Evolutionary conservation across 2,329 filamentous ascomycete genomes (phyloP), one percentile per base, ranked within the genome.

Genomic region (Trichoderma semiorbis): DNA sequence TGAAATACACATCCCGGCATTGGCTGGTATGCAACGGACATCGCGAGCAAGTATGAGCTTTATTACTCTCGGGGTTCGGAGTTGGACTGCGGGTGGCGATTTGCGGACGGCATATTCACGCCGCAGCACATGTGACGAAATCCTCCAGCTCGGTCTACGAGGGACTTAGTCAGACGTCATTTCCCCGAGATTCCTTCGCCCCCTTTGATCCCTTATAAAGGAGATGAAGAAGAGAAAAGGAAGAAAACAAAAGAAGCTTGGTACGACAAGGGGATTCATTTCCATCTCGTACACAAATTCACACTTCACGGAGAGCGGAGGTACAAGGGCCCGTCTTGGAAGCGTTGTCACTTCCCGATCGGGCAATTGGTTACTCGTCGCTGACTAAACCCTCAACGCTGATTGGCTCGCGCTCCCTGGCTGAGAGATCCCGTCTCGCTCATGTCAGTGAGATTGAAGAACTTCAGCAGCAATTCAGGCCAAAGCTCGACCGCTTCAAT

Each of bases 321-420:
- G 16, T 24, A 68, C 53, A 58, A 58, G 34, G 18, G 26, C 30
- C 69, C 62, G 34, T 39, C 16, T 57, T 62, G 16, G 63, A 21
- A 32, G 5, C 36, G 14, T 11, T 21, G 28, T 50, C 18, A 30
- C 14, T 43, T 55, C 70, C 70, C 18, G 8, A 68, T 68, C 43
- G 34, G 70, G 66, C 28, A 72, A 65, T 61, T 28, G 60, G 58
- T 78, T 76, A 79, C 77, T 50, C 73, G n/a, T 64, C 5, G 78
- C 74, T 81, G 78, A 80, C 79, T 79, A 81, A 81, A 80, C 69
- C 71, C 73, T 68, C 69, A 34, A 6, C 30, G 60, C 69, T 78
- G 75, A 81, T 81, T 81, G 79, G 79, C 36, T n/a, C 8, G 5
- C 7, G 43, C 55, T 2, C 16, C 66, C 21, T 61, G 26, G 18